Evolutionary conservation across 805 yeast genomes (phyloP).

Genomic region (Candida wancherniae): DNA sequence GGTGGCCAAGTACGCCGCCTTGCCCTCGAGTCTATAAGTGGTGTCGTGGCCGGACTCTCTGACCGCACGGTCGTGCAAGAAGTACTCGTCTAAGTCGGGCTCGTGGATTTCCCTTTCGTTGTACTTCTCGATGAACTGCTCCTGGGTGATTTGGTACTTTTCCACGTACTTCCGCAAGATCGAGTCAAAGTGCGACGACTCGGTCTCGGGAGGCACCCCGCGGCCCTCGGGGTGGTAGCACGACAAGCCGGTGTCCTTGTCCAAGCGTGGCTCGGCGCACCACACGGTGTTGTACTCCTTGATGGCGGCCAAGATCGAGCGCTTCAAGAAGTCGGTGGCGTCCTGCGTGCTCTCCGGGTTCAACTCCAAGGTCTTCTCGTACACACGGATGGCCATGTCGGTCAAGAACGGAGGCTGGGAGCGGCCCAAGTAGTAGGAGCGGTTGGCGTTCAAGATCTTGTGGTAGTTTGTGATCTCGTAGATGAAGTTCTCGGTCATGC

Average conservation of each 20-base stretch:
- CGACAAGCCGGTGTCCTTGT: slow-evolving; percentile 70
- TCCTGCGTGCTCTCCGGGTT: slow-evolving; percentile 14
- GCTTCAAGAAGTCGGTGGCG: slow-evolving; percentile 55
- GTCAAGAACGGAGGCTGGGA: slow-evolving; percentile 97
- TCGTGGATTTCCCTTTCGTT: slow-evolving; percentile 62
- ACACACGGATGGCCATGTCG: slow-evolving; percentile 78
- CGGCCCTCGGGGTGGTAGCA: slow-evolving; percentile 85
- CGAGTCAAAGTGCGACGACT: slow-evolving; percentile 76
- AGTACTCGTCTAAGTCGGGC: slow-evolving; percentile 82
- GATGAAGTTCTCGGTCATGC: slow-evolving; percentile 88
- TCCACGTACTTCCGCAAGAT: slow-evolving; percentile 64
- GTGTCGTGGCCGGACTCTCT: slow-evolving; percentile 98
- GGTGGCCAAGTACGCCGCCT: slow-evolving; percentile 85
- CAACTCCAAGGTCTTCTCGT: slow-evolving; percentile 48
- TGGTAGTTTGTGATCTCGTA: slow-evolving; percentile 90
- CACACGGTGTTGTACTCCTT: slow-evolving; percentile 82
- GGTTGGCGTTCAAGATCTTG: slow-evolving; percentile 87
- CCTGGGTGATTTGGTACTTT: slow-evolving; percentile 54
- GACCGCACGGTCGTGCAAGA: slow-evolving; percentile 88
- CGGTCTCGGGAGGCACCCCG: slow-evolving; percentile 98
- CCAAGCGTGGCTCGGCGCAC: slow-evolving; percentile 71
- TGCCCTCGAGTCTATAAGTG: slow-evolving; percentile 81
- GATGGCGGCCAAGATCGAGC: slow-evolving; percentile 74
- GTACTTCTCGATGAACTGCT: slow-evolving; percentile 60
- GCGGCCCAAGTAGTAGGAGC: slow-evolving; percentile 84